Percentiles rank a stretch among this genome's conserved stretches.
phyloP scores from a whole-genome alignment of 2,329 filamentous ascomycete species.

The Fusarium pseudonygamai region DNA sequence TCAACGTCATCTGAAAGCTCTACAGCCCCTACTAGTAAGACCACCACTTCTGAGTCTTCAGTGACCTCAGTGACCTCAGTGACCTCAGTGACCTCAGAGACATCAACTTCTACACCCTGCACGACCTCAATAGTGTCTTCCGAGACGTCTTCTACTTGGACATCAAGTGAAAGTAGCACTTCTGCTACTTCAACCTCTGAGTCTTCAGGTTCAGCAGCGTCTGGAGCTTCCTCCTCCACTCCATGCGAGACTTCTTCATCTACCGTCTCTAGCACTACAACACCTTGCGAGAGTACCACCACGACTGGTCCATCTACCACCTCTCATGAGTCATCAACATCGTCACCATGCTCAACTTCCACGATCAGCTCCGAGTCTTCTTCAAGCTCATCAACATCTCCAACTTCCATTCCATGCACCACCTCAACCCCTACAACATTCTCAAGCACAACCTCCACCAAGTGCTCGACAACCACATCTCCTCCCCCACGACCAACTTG shows the following conservation, averaged over 20 bases:
- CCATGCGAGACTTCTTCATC: background rate
- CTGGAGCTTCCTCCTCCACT: background rate
- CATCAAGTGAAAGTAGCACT: background rate
- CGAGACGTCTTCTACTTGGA: background rate
- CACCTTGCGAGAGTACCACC: background rate
- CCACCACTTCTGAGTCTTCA: background rate
- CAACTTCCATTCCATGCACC: background rate
- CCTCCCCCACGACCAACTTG: constrained; percentile 15
- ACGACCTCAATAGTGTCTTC: background rate
- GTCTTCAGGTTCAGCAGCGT: background rate
- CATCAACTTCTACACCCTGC: background rate
- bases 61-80: background rate
- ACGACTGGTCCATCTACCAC: background rate
- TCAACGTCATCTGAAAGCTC: background rate
- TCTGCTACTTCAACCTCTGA: background rate
- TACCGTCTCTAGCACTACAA: background rate
- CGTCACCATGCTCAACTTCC: background rate
- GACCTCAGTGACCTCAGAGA: background rate
- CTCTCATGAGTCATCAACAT: background rate
- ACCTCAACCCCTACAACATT: background rate
- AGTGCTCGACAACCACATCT: background rate
- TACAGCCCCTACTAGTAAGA: background rate
- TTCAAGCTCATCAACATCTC: background rate
- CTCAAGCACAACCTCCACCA: background rate
- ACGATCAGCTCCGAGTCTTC: background rate